phyloP scores from a whole-genome alignment of 2,329 filamentous ascomycete genomes.

The Ophidiomyces ophidiicola region DNA sequence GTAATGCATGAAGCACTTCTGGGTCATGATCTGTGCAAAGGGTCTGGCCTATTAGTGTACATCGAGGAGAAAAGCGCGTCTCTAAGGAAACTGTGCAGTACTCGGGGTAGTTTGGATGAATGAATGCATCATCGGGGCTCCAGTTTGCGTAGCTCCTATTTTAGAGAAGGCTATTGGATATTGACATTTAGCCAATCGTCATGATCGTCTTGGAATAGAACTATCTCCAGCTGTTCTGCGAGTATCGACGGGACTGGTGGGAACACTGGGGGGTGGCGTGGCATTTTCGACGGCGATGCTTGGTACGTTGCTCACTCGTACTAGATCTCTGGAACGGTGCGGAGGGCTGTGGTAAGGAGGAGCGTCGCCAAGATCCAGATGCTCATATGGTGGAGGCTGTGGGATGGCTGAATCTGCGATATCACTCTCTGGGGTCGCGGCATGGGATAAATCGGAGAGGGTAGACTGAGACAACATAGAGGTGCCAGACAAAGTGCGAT shows the following conservation, averaged over 20 bases:
- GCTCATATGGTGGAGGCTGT: slow-evolving; percentile 33
- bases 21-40: too few species aligned
- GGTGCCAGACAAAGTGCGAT: slow-evolving; percentile 25
- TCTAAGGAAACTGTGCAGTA: too few species aligned
- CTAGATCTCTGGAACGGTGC: background rate
- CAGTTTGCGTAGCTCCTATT: too few species aligned
- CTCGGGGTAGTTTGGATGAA: too few species aligned
- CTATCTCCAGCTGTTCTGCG: background rate
- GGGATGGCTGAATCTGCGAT: slow-evolving; percentile 26
- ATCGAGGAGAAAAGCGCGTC: too few species aligned
- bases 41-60: too few species aligned
- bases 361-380: slow-evolving; percentile 33
- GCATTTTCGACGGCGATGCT: slow-evolving; percentile 20
- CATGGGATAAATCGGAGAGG: slow-evolving; percentile 18
- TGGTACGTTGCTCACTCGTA: slow-evolving; percentile 15
- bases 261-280: slow-evolving; percentile 16
- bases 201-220: too few species aligned
- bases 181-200: too few species aligned
- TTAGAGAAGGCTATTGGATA: too few species aligned
- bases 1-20: too few species aligned
- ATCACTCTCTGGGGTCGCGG: slow-evolving; percentile 25
- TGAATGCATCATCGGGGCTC: too few species aligned
- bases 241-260: slow-evolving; percentile 16
- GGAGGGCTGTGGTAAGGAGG: slow-evolving; percentile 25
- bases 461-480: slow-evolving; percentile 26